Conservation (phyloP, 1,284 basidiomycete genomes). For the Boletus holoroseus region DNA sequence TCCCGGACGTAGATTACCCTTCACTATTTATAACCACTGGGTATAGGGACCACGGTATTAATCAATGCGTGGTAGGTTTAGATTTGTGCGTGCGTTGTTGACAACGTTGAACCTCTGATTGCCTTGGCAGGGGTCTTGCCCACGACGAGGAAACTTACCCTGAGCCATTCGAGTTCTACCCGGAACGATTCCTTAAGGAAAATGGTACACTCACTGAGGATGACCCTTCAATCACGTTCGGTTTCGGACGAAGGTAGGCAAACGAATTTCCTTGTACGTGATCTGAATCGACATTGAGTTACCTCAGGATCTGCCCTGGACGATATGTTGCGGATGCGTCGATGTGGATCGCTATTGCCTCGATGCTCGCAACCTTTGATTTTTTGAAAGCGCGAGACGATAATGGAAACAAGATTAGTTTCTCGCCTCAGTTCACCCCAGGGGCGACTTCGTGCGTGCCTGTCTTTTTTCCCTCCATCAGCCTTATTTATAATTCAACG, state of each 20-base stretch:
- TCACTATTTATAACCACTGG: not conserved
- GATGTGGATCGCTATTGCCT: constrained; percentile 27
- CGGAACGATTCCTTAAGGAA: constrained; percentile 37
- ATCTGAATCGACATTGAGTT: not conserved
- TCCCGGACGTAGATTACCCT: not conserved
- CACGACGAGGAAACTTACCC: constrained; percentile 41
- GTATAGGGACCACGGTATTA: constrained; percentile 36
- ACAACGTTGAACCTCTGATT: not conserved
- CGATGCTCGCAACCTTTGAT: constrained; percentile 25
- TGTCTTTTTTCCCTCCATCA: not conserved
- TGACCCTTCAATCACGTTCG: constrained; percentile 37
- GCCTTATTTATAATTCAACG: not conserved
- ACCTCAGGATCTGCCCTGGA: constrained; percentile 28
- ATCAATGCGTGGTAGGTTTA: constrained; percentile 43
- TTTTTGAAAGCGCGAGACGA: constrained; percentile 24
- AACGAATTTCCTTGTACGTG: not conserved
- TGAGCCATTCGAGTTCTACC: constrained; percentile 41
- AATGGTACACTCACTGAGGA: constrained; percentile 29
- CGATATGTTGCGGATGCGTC: constrained; percentile 38
- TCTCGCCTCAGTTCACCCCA: constrained; percentile 20
- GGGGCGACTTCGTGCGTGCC: constrained; percentile 16
- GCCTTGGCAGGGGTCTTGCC: constrained; percentile 39
- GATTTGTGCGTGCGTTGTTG: not conserved
- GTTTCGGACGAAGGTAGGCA: constrained; percentile 41
- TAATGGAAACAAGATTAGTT: constrained; percentile 17